Conservation (phyloP, 495 filamentous ascomycete species). For the Clavariopsis aquatica region DNA sequence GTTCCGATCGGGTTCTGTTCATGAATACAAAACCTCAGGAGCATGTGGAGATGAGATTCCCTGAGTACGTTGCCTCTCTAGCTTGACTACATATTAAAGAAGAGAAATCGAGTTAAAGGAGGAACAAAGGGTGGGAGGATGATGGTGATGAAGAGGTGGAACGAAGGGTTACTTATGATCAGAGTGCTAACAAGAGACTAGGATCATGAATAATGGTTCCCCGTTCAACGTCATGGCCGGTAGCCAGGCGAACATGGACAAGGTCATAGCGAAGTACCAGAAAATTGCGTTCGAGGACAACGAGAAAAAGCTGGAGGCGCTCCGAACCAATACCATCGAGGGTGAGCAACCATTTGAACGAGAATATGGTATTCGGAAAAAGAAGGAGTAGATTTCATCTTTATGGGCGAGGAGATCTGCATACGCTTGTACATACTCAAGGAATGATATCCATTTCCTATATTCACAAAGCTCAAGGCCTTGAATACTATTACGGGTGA, state of each 20-base stretch:
- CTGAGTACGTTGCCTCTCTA: constrained; percentile 60
- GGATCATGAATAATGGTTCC: constrained; percentile 61
- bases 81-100: not conserved
- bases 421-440: constrained; percentile 10
- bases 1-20: constrained; percentile 66
- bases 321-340: constrained; percentile 39
- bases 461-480: not conserved
- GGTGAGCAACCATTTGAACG: constrained; percentile 34
- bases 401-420: not conserved
- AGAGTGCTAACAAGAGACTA: constrained; percentile 38
- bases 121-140: not conserved
- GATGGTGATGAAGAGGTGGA: not conserved
- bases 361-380: not conserved
- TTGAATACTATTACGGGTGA: not conserved
- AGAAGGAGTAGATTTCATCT: not conserved
- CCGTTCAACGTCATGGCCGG: constrained; percentile 68
- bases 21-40: constrained; percentile 53
- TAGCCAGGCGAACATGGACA: constrained; percentile 59
- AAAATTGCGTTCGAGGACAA: constrained; percentile 58
- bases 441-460: constrained; percentile 14
- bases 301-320: constrained; percentile 45
- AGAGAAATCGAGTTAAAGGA: not conserved
- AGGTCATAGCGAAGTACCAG: constrained; percentile 64
- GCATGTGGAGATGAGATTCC: constrained; percentile 59
- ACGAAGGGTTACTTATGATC: not conserved